phyloP scores from a whole-genome alignment of 495 filamentous ascomycete genomes.

The Lindgomyces ingoldianus region DNA sequence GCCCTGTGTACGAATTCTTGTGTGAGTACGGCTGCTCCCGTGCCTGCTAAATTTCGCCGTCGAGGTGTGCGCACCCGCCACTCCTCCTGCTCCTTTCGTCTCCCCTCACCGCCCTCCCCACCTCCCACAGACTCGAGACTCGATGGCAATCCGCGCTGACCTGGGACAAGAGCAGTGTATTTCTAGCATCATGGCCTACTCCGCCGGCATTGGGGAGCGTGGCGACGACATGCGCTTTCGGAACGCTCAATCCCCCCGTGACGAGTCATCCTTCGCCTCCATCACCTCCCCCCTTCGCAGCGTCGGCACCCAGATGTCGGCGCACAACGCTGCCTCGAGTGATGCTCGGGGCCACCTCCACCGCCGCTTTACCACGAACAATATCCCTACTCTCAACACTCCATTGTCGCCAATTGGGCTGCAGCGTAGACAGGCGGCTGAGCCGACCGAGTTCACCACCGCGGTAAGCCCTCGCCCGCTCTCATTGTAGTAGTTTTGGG shows the following conservation, averaged over 20 bases:
- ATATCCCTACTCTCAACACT: constrained; percentile 62
- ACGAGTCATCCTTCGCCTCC: constrained; percentile 68
- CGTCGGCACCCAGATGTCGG: constrained; percentile 32
- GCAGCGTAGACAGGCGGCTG: constrained; percentile 55
- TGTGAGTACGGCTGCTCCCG: constrained; percentile 27
- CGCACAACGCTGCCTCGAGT: constrained; percentile 38
- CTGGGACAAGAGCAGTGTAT: constrained; percentile 21
- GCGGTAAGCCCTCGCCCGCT: constrained; percentile 43
- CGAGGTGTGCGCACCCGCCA: constrained; percentile 1
- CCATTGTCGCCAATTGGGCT: constrained; percentile 67
- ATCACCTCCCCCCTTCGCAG: constrained; percentile 62
- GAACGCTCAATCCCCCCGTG: constrained; percentile 57
- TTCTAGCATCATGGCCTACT: constrained; percentile 60
- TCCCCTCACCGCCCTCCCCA: constrained; percentile 32
- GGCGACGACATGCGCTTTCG: constrained; percentile 58
- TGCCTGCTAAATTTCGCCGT: too few relatives aligned
- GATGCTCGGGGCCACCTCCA: constrained; percentile 74
- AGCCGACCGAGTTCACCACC: constrained; percentile 56
- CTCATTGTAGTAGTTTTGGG: not conserved
- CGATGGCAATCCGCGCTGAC: constrained; percentile 21
- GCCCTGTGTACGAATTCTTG: constrained; percentile 34
- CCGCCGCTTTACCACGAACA: constrained; percentile 91
- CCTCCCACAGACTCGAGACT: constrained; percentile 20
- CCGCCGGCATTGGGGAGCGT: constrained; percentile 64
- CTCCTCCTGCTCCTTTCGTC: constrained; percentile 5